Percentiles rank a stretch among this genome's conserved stretches.
These are phyloP conservation scores for Pythium grandisporangium DNA, from an alignment of 352 stramenopile species.

Conservation along the genomic window DNA sequence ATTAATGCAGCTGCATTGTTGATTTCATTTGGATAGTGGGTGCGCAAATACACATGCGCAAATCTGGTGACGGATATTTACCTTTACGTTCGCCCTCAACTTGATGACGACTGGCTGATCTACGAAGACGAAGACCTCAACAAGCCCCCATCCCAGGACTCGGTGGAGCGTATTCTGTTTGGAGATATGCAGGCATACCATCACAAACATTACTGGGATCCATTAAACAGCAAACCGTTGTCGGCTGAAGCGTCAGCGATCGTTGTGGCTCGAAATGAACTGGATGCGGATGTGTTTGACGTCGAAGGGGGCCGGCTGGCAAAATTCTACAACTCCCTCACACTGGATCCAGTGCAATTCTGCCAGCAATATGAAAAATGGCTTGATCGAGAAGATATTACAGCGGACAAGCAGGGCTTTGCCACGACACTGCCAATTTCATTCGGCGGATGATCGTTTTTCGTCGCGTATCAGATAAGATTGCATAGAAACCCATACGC, in stretches of 20 bases:
- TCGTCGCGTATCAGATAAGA: too few species aligned
- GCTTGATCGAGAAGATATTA: slow-evolving; percentile 50
- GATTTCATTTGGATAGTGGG: slow-evolving; percentile 35
- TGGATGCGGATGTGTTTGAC: slow-evolving; percentile 43
- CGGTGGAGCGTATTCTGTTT: slow-evolving; percentile 66
- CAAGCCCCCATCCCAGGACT: slow-evolving; percentile 59
- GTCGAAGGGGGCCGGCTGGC: slow-evolving; percentile 45
- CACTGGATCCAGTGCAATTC: slow-evolving; percentile 58
- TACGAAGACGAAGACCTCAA: slow-evolving; percentile 76
- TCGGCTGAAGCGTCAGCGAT: slow-evolving; percentile 35
- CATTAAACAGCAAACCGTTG: slow-evolving; percentile 35
- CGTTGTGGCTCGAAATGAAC: slow-evolving; percentile 51
- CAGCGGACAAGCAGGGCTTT: slow-evolving; percentile 19
- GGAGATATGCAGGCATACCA: slow-evolving; percentile 84
- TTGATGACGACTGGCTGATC: slow-evolving; percentile 75
- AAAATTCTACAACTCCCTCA: slow-evolving; percentile 62
- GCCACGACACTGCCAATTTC: slow-evolving; percentile 40
- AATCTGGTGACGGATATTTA: slow-evolving; percentile 72
- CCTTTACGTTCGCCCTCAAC: slow-evolving; percentile 59
- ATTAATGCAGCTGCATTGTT: neutral
- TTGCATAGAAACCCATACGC: too few species aligned
- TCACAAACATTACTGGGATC: slow-evolving; percentile 80
- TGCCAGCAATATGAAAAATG: slow-evolving; percentile 83
- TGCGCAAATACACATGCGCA: slow-evolving; percentile 81
- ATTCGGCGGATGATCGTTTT: too few species aligned